phyloP scores from a whole-genome alignment of 108 stramenopile species.

The Mediolabrus comicus region DNA sequence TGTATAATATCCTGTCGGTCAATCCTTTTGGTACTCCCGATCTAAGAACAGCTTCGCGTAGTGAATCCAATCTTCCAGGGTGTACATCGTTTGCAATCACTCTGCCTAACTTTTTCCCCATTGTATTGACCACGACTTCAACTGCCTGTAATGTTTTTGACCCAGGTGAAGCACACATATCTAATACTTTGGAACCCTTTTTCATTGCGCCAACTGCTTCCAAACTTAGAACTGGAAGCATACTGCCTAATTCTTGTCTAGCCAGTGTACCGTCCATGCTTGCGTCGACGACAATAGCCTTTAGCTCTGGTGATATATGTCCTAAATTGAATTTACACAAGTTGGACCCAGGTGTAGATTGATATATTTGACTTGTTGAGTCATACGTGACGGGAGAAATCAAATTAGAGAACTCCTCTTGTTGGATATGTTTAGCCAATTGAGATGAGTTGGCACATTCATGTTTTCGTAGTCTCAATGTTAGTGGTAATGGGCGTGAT shows the following conservation, averaged over 20 bases:
- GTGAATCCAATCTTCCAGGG: constrained; percentile 55
- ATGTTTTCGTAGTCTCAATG: constrained; percentile 42
- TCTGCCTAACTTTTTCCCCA: constrained; percentile 21
- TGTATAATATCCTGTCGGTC: constrained; percentile 42
- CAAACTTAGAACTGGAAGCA: constrained; percentile 69
- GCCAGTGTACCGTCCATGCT: constrained; percentile 60
- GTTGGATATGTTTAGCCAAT: not conserved
- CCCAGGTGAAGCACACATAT: constrained; percentile 87
- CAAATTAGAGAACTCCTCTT: constrained; percentile 4
- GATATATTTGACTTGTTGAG: constrained; percentile 34
- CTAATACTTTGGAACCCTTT: constrained; percentile 54
- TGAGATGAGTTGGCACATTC: not conserved
- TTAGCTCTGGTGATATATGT: constrained; percentile 46
- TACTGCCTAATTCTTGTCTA: constrained; percentile 80
- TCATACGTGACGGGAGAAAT: constrained; percentile 37
- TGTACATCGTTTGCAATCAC: constrained; percentile 87
- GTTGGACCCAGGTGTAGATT: constrained; percentile 28
- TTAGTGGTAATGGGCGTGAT: constrained; percentile 45
- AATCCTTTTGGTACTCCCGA: constrained; percentile 46
- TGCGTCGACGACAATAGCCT: constrained; percentile 46
- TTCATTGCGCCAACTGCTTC: constrained; percentile 29
- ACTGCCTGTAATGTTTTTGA: constrained; percentile 85
- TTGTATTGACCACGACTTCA: constrained; percentile 44
- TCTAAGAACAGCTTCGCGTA: constrained; percentile 66
- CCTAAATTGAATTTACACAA: constrained; percentile 47